A percentile compares a stretch with the other conserved stretches of the same genome.
Evolutionary conservation across 2,329 filamentous ascomycete species (phyloP).

Genomic region (Xylaria sp.): DNA sequence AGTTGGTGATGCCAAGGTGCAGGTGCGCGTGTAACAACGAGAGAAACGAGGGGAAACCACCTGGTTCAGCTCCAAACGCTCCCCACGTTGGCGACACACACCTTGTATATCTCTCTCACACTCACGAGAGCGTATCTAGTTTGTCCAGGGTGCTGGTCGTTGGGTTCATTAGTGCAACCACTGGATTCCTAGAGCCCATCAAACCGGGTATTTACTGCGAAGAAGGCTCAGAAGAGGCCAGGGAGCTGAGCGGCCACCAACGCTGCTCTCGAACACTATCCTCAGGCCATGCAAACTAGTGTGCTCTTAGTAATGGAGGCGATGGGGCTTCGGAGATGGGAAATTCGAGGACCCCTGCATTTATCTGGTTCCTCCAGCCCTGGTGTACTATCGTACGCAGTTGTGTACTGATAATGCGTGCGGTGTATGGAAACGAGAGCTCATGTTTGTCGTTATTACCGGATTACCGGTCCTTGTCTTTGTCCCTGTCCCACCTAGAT

Average conservation of each 20-base stretch:
- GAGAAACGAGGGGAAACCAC: constrained; percentile 7
- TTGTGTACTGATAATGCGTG: not conserved
- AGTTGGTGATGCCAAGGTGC: not conserved
- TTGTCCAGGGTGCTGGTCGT: constrained; percentile 12
- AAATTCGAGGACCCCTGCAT: not conserved
- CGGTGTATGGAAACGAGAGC: not conserved
- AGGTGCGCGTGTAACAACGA: constrained; percentile 1
- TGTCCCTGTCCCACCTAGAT: not conserved
- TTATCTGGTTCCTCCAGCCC: not conserved
- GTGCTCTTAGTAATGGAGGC: not conserved
- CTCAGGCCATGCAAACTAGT: constrained; percentile 1
- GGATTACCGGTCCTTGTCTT: not conserved
- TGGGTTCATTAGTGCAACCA: constrained; percentile 16
- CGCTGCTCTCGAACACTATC: not conserved
- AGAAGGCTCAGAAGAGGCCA: not conserved
- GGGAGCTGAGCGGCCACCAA: not conserved
- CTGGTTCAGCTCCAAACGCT: not conserved
- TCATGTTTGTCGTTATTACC: constrained; percentile 5
- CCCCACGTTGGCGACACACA: constrained; percentile 16
- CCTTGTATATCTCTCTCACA: constrained; percentile 24
- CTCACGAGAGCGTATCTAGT: constrained; percentile 4
- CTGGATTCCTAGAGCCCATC: constrained; percentile 11
- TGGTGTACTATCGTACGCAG: no score
- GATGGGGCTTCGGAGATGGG: constrained; percentile 7
- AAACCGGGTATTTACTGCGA: not conserved